phyloP scores from a whole-genome alignment of 2,329 filamentous ascomycete species.

The Colletotrichum sp. region DNA sequence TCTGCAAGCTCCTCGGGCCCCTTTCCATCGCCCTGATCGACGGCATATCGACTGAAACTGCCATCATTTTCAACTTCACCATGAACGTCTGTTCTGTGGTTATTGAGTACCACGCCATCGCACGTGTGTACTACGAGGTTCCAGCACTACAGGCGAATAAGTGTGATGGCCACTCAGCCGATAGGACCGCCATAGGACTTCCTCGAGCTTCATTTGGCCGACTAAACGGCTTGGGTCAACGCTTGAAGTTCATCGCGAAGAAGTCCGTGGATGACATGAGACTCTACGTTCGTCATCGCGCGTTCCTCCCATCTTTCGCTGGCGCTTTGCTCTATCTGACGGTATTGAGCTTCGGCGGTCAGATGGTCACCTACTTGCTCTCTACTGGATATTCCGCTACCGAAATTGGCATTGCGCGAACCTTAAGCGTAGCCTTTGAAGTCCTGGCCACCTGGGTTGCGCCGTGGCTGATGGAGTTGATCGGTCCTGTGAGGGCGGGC shows the following conservation, averaged over 20 bases:
- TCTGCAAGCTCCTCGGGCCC: constrained; percentile 64
- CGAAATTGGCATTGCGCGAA: constrained; percentile 52
- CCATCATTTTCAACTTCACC: constrained; percentile 52
- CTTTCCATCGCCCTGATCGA: constrained; percentile 60
- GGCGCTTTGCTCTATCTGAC: constrained; percentile 61
- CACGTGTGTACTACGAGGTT: constrained; percentile 31
- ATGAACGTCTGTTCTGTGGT: constrained; percentile 55
- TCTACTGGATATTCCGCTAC: constrained; percentile 48
- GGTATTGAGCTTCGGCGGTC: constrained; percentile 55
- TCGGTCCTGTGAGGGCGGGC: constrained; percentile 61
- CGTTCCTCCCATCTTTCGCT: constrained; percentile 60
- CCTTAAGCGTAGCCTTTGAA: constrained; percentile 53
- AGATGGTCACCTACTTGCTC: constrained; percentile 64
- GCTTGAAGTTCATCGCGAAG: background rate
- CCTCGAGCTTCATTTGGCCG: background rate
- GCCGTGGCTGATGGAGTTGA: constrained; percentile 51
- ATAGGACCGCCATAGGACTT: background rate
- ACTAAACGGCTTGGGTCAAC: background rate
- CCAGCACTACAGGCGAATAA: constrained; percentile 30
- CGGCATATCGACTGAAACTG: constrained; percentile 49
- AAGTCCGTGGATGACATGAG: constrained; percentile 28
- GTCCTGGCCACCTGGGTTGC: constrained; percentile 60
- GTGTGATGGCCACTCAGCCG: background rate
- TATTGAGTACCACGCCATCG: constrained; percentile 59
- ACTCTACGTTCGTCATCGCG: constrained; percentile 52